Conservation (phyloP, 768 basidiomycete genomes). For the Termitomyces bulborhizus region DNA sequence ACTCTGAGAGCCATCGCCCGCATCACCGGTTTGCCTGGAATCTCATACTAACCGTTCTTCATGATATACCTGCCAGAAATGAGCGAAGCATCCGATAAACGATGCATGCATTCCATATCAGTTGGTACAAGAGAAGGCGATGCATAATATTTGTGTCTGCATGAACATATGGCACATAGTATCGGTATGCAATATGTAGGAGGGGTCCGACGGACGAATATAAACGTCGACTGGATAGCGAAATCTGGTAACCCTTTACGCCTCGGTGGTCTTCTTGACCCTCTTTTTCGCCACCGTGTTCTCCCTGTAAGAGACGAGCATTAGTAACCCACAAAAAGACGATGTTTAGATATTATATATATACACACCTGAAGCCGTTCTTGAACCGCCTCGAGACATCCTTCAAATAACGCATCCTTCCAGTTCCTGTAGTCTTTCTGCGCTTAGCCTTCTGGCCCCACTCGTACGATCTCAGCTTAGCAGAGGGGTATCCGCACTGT, state of each 20-base stretch:
- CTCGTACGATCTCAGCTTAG: conserved; percentile 93
- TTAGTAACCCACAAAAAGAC: background rate
- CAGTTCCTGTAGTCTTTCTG: conserved; percentile 98
- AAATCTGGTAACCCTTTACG: conserved; percentile 9
- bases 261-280: conserved; percentile 14
- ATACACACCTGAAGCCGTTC: conserved; percentile 86
- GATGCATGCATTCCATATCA: background rate
- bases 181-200: conserved; percentile 12
- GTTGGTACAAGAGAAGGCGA: conserved; percentile 2
- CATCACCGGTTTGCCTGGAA: background rate
- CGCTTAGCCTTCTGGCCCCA: conserved; percentile 99
- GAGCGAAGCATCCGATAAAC: background rate
- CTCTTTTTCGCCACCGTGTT: conserved; percentile 18
- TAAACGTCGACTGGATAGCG: background rate
- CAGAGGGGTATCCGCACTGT: conserved; percentile 94
- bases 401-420: conserved; percentile 93
- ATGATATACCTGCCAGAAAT: too few species aligned
- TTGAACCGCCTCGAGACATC: conserved; percentile 93
- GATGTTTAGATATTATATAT: background rate
- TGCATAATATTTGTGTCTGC: conserved; percentile 15
- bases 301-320: conserved; percentile 5
- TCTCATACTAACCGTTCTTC: background rate
- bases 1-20: background rate
- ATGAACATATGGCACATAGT: conserved; percentile 16
- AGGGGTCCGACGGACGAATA: background rate